Conservation (phyloP, 345 rosid genomes). For the Hibiscus trionum region DNA sequence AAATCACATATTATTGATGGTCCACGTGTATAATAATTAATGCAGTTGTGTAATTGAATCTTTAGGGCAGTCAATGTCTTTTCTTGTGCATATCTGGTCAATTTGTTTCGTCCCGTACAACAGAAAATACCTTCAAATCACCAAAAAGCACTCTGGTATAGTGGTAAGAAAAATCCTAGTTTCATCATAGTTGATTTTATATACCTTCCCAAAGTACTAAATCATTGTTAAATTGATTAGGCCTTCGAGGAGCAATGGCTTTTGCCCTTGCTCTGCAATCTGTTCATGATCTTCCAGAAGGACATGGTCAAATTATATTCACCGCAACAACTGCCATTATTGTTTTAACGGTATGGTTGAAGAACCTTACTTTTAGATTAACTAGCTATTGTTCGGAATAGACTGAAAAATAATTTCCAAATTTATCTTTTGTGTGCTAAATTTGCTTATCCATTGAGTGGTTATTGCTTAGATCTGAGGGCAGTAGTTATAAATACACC, state of each 20-base stretch:
- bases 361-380: not conserved
- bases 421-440: not conserved
- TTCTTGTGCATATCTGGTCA: slow-evolving; percentile 90
- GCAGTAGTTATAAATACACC: not conserved
- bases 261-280: slow-evolving; percentile 99
- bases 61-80: slow-evolving; percentile 91
- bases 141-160: slow-evolving; percentile 99
- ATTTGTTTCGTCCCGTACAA: slow-evolving; percentile 69
- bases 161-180: slow-evolving; percentile 55
- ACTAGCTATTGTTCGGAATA: not conserved
- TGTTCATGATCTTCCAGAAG: slow-evolving; percentile 94
- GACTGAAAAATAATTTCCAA: not conserved
- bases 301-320: slow-evolving; percentile 97
- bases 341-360: slow-evolving; percentile 69
- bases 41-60: slow-evolving; percentile 14
- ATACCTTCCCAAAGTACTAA: not conserved
- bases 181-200: not conserved
- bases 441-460: not conserved
- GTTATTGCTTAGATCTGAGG: not conserved
- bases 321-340: slow-evolving; percentile 97
- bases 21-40: slow-evolving; percentile 19
- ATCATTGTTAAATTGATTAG: slow-evolving; percentile 31
- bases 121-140: slow-evolving; percentile 75
- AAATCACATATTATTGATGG: not conserved
- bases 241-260: slow-evolving; percentile 99